Evolutionary conservation across 2,329 filamentous ascomycete genomes (phyloP).

Genomic region (Cladosporium sp.): DNA sequence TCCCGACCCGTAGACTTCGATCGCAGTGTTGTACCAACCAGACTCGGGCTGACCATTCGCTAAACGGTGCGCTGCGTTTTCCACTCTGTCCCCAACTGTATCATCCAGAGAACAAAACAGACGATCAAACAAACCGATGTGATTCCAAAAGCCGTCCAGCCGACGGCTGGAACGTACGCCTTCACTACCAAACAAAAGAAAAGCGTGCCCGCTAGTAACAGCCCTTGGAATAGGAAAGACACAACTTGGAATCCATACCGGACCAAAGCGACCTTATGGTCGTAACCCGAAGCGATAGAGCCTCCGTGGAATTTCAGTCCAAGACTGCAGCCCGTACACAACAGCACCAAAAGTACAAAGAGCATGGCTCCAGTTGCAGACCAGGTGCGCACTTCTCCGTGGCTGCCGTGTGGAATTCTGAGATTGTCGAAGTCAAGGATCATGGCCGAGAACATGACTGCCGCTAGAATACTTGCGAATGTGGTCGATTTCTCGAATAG

Average conservation of each 20-base stretch:
- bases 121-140: background rate
- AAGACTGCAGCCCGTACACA: background rate
- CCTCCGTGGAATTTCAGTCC: background rate
- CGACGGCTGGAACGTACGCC: background rate
- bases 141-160: background rate
- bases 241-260: background rate
- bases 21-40: background rate
- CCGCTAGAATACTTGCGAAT: slow-evolving; percentile 5
- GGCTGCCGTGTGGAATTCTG: background rate
- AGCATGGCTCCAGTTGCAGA: background rate
- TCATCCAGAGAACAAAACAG: background rate
- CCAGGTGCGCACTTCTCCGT: background rate
- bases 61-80: background rate
- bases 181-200: slow-evolving; percentile 15
- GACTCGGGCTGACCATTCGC: background rate
- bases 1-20: no score
- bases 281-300: background rate
- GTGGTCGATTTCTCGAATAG: slow-evolving; percentile 4
- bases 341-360: background rate
- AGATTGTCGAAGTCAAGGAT: background rate
- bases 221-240: background rate
- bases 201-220: background rate
- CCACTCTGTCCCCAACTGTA: background rate
- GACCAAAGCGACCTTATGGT: background rate
- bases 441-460: slow-evolving; percentile 15